Base-by-base conservation (phyloP, 805 yeast genomes). In the Zygotorulaspora danielsina region DNA sequence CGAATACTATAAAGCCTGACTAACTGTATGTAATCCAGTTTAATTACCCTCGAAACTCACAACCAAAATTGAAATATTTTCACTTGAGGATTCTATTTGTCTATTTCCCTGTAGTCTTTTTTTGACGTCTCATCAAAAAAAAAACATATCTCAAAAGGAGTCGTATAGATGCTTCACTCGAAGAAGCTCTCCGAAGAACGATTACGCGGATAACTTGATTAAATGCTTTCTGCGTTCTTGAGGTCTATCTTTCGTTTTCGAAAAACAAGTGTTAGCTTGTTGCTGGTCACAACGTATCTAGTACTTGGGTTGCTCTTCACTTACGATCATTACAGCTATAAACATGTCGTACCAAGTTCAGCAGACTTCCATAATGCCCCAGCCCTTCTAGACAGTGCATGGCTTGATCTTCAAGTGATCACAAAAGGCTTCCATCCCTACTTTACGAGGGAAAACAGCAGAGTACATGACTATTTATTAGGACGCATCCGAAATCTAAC, bases 361-460 rank as follows among this genome's bases (percentile, higher is more conserved):
- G 72, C 69, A 37, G 74, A 72, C 3, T 39, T 53, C 0, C 62
- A 65, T 6, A 66, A 69, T 25, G 67, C 72, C 0, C 65, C 64
- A 27, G 48, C 54, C 5, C 51, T 57, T 18, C 42, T 62, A 11
- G 58, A 59, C 11, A 41, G 44, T 11, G 59, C 84, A 2, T 89
- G 96, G 96, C 45, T 62, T 2, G 84, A 81, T 52, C 67, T 89
- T 34, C 94, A 87, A 57, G 57, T 63, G 3, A 79, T 89, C 8
- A 82, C 93, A 0, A 53, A 64, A 21, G 57, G 70, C 19, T 79
- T 78, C 38, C 97, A 89, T 63, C 87, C 96, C 1, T 89, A 83
- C 61, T 76, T 78, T 17, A 81, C 95, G 0, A 76, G 68, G 42
- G 84, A 80, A 10, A 88, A 86, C 61, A 90, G 82, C 59, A 68